phyloP scores from a whole-genome alignment of 345 rosid genomes.

The Gossypium ekmanianum region DNA sequence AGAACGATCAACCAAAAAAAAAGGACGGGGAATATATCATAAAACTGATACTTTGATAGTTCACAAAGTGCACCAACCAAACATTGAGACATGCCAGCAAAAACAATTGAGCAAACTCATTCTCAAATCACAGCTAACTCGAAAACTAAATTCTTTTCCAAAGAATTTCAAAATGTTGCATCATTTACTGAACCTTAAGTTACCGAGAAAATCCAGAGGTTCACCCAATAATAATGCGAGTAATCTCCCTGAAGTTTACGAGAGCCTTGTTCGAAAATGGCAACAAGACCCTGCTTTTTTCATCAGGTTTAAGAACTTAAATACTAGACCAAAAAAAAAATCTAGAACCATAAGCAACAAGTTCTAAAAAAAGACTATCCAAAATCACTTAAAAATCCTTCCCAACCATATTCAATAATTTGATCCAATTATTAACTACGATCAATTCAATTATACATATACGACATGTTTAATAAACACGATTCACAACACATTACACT shows the following conservation, averaged over 20 bases:
- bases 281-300: slow-evolving; percentile 39
- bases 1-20: background rate
- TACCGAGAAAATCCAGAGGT: slow-evolving; percentile 29
- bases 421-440: background rate
- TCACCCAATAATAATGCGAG: slow-evolving; percentile 56
- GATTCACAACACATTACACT: background rate
- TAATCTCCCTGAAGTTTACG: slow-evolving; percentile 30
- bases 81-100: background rate
- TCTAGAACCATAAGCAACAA: background rate
- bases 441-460: background rate
- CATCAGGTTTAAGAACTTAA: slow-evolving; percentile 27
- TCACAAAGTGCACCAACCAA: background rate
- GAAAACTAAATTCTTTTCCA: background rate
- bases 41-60: background rate
- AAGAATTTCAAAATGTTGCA: slow-evolving; percentile 23
- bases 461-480: background rate
- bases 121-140: background rate
- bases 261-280: slow-evolving; percentile 26
- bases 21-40: background rate
- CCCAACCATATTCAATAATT: background rate
- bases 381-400: background rate
- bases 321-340: background rate
- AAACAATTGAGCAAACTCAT: background rate
- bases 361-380: background rate
- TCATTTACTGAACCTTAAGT: slow-evolving; percentile 52